Base-by-base conservation (phyloP, 805 yeast species). In the Starmerella bacillaris region DNA sequence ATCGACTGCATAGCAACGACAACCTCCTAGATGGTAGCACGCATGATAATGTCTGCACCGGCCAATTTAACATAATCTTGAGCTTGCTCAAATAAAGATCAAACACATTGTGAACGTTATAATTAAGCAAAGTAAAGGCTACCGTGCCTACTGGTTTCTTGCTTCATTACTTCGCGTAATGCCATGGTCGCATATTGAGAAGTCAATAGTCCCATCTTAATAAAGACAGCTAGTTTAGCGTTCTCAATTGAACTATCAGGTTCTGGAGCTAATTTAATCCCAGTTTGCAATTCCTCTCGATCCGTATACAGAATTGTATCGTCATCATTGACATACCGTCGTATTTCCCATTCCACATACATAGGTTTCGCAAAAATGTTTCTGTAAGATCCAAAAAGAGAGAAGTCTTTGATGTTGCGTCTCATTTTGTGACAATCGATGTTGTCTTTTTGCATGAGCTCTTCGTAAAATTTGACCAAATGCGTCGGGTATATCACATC, bases 141-240 rank as follows among this genome's bases (percentile, higher is more conserved):
- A 4, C 52, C 52, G 21, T 47, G 42, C 2, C 52, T 39, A 26
- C 44, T 35, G 4, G 51, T 48, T 5, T 48, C 52, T 15, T 34
- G 33, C 52, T 73, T 77, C 78, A 84, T 72, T 34, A 80, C 69
- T 54, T 89, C 96, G 51, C 98, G 69, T 34, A 89, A 58, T 1
- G 94, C 93, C 98, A 89, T 92, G 0, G 99, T 89, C 2, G 99
- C 99, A 55, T 89, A 89, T 5, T 92, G 74, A 24, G 94, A 77
- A 3, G 78, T 73, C 4, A 83, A 86, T 39, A 89, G 62, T 49
- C 72, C 76, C 65, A 89, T 64, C 45, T 68, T 73, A 39, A 92
- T 54, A 4, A 89, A 64, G 11, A 84, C 70, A 0, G 94, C 95
- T 0, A 64, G 60, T 38, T 67, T 70, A 2, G 54, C 50, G 5